Conservation (phyloP, 2,329 filamentous ascomycete species). For the Ambrosiella cleistominuta region DNA sequence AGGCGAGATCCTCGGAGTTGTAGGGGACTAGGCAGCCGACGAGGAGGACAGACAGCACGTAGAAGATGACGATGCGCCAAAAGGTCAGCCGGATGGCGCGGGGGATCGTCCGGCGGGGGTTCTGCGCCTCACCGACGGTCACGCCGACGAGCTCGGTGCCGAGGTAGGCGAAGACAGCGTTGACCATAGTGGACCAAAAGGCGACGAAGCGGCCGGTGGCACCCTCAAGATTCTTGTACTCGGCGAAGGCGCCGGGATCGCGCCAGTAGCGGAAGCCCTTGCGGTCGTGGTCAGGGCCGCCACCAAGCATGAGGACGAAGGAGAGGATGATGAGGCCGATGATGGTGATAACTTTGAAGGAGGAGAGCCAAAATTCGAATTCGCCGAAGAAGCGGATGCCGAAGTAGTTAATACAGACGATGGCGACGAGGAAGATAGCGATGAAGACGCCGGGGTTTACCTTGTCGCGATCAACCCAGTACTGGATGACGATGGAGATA, state of each 20-base stretch:
- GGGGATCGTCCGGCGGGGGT: conserved; percentile 59
- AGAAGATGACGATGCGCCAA: conserved; percentile 69
- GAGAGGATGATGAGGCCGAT: conserved; percentile 48
- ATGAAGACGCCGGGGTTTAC: conserved; percentile 71
- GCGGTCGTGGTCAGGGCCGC: conserved; percentile 43
- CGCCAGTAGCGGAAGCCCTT: conserved; percentile 52
- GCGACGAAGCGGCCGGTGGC: conserved; percentile 37
- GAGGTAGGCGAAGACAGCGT: conserved; percentile 62
- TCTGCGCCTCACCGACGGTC: conserved; percentile 63
- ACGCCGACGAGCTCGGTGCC: conserved; percentile 63
- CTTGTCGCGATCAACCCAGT: conserved; percentile 47
- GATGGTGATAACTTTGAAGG: conserved; percentile 52
- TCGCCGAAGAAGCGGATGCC: conserved; percentile 53
- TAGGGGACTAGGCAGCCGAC: conserved; percentile 64
- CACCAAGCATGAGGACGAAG: conserved; percentile 45
- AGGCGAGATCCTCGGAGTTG: conserved; percentile 40
- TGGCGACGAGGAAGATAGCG: conserved; percentile 46
- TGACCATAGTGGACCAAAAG: conserved; percentile 57
- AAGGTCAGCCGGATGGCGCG: conserved; percentile 66
- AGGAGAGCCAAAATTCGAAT: conserved; percentile 43
- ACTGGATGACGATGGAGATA: conserved; percentile 59
- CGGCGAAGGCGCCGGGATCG: conserved; percentile 38
- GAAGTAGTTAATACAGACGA: conserved; percentile 51
- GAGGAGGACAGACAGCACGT: conserved; percentile 54
- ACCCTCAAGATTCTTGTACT: conserved; percentile 25